Evolutionary conservation across 331 rosid genomes (phyloP), one percentile per base, ranked within the genome.

Genomic region (Malus hybrid): DNA sequence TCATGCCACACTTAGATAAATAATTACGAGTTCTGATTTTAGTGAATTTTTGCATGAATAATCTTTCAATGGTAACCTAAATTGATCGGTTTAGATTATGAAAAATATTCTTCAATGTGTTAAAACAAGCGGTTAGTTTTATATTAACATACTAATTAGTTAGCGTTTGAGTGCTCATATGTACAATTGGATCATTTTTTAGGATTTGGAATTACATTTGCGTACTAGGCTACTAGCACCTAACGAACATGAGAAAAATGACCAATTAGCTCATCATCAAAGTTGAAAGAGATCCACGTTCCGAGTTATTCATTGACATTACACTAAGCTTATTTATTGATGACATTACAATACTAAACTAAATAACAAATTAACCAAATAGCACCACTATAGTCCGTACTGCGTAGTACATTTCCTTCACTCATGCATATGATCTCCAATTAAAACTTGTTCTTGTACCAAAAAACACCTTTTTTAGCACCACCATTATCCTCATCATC

Each of bases 391-490:
- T 36, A 36, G 44, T 8, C 0, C 42, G 46, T 10, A 42, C 3
- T 10, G 13, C 46, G 13, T 10, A 42, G 46, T 9, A 39, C 12
- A 39, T 39, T 36, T 39, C 46, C 46, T 39, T 9, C 46, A 39
- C 0, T 3, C 46, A 39, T 42, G 46, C 13, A 36, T 10, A 42
- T 42, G 42, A 42, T 42, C 46, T 42, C 31, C 20, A 24, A 75
- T 88, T 86, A 92, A 65, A 85, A 71, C 80, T 84, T 83, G 75
- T 82, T 87, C 19, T 44, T 9, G 80, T 84, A 90, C 98, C 95
- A 93, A 31, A 77, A 93, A 18, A 93, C 88, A 14, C 93, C 96
- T 46, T 83, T 83, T 24, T 70, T 66, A 9, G 76, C 24, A 10
- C 72, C 66, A 42, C 42, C 42, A 36, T 42, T 42, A 24, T 73